phyloP scores from a whole-genome alignment of 495 filamentous ascomycete genomes.

The Aspergillus leporis region DNA sequence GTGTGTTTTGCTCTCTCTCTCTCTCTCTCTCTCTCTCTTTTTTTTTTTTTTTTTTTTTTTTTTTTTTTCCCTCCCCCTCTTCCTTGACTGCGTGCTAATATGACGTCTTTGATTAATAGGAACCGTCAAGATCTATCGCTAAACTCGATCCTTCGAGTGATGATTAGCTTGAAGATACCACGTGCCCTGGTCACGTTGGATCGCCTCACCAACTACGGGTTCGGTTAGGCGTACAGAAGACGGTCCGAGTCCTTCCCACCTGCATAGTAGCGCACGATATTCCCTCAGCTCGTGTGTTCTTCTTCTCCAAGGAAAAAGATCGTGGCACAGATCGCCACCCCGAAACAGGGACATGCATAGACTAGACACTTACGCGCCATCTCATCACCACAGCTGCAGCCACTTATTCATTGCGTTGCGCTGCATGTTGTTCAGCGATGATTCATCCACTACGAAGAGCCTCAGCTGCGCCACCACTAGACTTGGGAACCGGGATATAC shows the following conservation, averaged over 20 bases:
- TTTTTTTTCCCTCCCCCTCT: background rate
- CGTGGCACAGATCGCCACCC: background rate
- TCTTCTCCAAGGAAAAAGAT: background rate
- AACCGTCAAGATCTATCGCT: conserved; percentile 28
- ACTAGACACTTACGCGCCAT: background rate
- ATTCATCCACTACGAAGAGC: background rate
- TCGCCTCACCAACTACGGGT: background rate
- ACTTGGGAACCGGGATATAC: background rate
- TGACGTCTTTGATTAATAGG: conserved; percentile 13
- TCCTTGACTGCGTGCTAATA: conserved; percentile 9
- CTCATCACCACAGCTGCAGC: background rate
- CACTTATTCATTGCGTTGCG: background rate
- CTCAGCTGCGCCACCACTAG: background rate
- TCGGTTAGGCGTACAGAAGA: background rate
- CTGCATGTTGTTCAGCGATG: background rate
- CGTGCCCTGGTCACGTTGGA: background rate
- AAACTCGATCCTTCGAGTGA: background rate
- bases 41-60: conserved; percentile 4
- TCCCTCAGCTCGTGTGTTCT: background rate
- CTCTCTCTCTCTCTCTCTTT: background rate
- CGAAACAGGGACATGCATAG: background rate
- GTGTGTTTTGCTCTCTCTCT: conserved; percentile 31
- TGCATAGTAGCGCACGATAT: too few relatives aligned
- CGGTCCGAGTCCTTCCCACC: background rate
- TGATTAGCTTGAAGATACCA: background rate